Base-by-base conservation (phyloP, 2,329 filamentous ascomycete genomes). In the Fonsecaea monophora region DNA sequence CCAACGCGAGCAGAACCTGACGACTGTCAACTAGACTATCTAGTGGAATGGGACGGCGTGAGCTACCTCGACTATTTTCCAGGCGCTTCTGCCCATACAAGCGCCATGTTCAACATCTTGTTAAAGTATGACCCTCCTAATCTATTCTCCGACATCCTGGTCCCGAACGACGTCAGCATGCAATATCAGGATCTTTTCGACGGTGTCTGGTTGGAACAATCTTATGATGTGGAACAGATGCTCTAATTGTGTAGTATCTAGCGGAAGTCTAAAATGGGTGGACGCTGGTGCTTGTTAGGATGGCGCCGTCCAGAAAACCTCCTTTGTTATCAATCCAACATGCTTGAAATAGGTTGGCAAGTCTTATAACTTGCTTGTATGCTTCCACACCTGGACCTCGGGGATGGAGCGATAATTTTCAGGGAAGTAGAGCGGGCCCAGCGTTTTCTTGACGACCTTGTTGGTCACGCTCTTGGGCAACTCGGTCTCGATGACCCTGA, bases 361-460 rank as follows among this genome's bases (percentile, higher is more conserved):
- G 34, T 35, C 34, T 35, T 35, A 35, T 35, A 35, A 35, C 34
- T 35, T 35, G 34, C 34, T 35, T 35, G 34, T 35, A 9, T 4
- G 34, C 34, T 40, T 64, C 74, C 74, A 76, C 1, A 73, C 65
- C 48, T 77, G 74, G 12, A 77, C 68, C 3, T 70, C 72, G 9
- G 32, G n/a, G n/a, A 37, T 18, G 12, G 5, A 18, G 8, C 64
- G 53, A 12, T 48, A 54, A 67, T 74, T 76, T 42, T 70, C 69
- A 30, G 65, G 65, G 55, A 82, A 81, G 73, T 74, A 79, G n/a
- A 67, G 63, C 8, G 77, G 77, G 0, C 78, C 76, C 25, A 81
- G 67, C 1, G 77, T 68, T 71, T 82, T 83, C 75, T 84, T 84
- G 62, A 81, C 77, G 18, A 84, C 79, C 72, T 84, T 84, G 0